Base-by-base conservation (phyloP, 768 basidiomycete species). In the Auriscalpium vulgare region DNA sequence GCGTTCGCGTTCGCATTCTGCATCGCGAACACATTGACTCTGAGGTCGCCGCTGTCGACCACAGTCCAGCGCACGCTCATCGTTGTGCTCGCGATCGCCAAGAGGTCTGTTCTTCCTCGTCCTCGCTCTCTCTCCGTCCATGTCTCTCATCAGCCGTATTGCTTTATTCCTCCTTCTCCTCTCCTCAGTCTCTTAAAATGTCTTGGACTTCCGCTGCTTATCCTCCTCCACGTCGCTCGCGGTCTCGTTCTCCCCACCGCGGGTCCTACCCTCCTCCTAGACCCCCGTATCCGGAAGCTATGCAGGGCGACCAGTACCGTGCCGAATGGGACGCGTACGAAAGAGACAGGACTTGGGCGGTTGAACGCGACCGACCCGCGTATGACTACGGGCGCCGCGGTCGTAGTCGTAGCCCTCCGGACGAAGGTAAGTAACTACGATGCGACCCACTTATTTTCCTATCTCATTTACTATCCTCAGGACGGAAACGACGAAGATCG, bases 61-160 rank as follows among this genome's bases (percentile, higher is more conserved):
- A 70, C 68, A 69, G 71, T 72, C 68, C 67, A 62, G 56, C 65
- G 66, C 69, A 50, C 50, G 64, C 68, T 68, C 66, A 63, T 65
- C 65, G 59, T 66, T 50, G 75, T 75, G 34, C 71, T 74, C 73
- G 76, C 74, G 74, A 71, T 72, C 76, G 52, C 63, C 78, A 83
- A 86, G 87, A 91, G 88, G 88, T 91, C 88, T 88, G 88, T 91
- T 80, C 84, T 84, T 84, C 83, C 81, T 84, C 82, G 89, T 90
- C 88, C 87, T 83, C 86, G 84, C 81, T 85, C 82, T 80, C 82
- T 75, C 76, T 78, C 80, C 77, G 74, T 78, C 70, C 66, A 79
- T 80, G 82, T 76, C 83, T 82, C 83, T 85, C 76, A 84, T 83
- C 75, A 78, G 77, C 78, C 77, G 69, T 80, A 76, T 74, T 78